Evolutionary conservation across 768 basidiomycete species (phyloP).

Genomic region (Tulasnella sp.): DNA sequence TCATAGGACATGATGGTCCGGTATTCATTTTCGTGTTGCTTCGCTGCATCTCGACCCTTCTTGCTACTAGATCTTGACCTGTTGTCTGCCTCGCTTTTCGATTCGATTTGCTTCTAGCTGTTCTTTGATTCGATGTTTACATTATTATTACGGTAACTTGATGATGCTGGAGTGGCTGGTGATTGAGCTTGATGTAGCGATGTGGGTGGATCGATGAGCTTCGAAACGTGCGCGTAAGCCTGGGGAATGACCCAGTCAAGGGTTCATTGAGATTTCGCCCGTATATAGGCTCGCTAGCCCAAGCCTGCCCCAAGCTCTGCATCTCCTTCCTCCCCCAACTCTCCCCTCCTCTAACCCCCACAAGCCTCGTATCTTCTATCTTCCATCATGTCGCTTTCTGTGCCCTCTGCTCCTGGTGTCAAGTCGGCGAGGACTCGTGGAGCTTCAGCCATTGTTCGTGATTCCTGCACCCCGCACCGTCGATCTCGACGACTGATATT

Average conservation of each 20-base stretch:
- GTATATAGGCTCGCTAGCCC: slow-evolving; percentile 16
- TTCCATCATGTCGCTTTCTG: slow-evolving; percentile 29
- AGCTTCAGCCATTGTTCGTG: slow-evolving; percentile 34
- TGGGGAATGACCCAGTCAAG: slow-evolving; percentile 3
- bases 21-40: neutral
- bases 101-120: neutral
- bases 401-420: slow-evolving; percentile 25
- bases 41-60: neutral
- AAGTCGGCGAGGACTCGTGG: slow-evolving; percentile 33
- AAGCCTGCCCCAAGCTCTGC: neutral
- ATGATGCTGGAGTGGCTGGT: slow-evolving; percentile 7
- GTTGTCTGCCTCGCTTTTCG: neutral
- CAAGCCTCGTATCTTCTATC: neutral
- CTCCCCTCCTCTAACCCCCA: neutral
- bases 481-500: neutral
- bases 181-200: slow-evolving; percentile 21
- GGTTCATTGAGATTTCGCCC: slow-evolving; percentile 16
- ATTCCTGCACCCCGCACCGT: neutral
- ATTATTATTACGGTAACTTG: slow-evolving; percentile 12
- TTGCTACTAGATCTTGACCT: neutral
- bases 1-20: neutral
- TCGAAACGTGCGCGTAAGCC: slow-evolving; percentile 14
- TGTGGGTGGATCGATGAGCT: slow-evolving; percentile 18
- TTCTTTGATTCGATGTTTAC: slow-evolving; percentile 9
- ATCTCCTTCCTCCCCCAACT: neutral